phyloP scores from a whole-genome alignment of 2,329 filamentous ascomycete species.

The Apiospora hydei region DNA sequence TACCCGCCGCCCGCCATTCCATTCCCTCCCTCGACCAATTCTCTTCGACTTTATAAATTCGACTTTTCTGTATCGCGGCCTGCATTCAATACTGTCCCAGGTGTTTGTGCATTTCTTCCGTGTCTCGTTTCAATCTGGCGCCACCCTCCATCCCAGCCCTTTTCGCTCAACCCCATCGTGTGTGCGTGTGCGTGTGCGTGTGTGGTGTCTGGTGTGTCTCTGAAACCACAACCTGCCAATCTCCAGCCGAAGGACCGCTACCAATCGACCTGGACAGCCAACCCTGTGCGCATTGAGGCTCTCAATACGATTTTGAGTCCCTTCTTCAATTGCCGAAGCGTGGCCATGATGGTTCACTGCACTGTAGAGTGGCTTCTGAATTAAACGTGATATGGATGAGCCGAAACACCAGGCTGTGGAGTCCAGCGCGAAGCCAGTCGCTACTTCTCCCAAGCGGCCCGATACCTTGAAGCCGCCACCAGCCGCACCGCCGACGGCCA shows the following conservation, averaged over 20 bases:
- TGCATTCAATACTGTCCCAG: constrained; percentile 17
- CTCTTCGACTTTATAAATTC: constrained; percentile 20
- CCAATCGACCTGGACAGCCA: not conserved
- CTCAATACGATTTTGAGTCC: constrained; percentile 30
- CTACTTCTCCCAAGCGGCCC: constrained; percentile 46
- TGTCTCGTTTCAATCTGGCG: constrained; percentile 23
- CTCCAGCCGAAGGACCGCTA: constrained; percentile 21
- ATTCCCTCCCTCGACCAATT: constrained; percentile 15
- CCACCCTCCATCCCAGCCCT: constrained; percentile 8
- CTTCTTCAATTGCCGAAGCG: constrained; percentile 44
- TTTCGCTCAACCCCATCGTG: constrained; percentile 16
- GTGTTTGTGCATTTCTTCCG: constrained; percentile 22
- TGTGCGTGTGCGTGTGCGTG: constrained; percentile 8
- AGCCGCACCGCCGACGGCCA: not conserved
- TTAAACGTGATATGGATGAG: constrained; percentile 72
- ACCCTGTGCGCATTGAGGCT: constrained; percentile 21
- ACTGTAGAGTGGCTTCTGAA: constrained; percentile 53
- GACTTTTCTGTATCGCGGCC: constrained; percentile 11
- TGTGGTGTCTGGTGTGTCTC: not conserved
- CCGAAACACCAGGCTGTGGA: constrained; percentile 65
- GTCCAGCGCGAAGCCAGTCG: constrained; percentile 66
- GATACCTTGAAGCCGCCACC: constrained; percentile 17
- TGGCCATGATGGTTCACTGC: constrained; percentile 67
- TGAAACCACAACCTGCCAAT: constrained; percentile 19
- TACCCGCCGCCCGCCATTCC: constrained; percentile 3